A percentile compares a stretch with the other conserved stretches of the same genome.
Evolutionary conservation across 371 early-diverging fungal species (phyloP).

Genomic region (Funneliformis caledonium): DNA sequence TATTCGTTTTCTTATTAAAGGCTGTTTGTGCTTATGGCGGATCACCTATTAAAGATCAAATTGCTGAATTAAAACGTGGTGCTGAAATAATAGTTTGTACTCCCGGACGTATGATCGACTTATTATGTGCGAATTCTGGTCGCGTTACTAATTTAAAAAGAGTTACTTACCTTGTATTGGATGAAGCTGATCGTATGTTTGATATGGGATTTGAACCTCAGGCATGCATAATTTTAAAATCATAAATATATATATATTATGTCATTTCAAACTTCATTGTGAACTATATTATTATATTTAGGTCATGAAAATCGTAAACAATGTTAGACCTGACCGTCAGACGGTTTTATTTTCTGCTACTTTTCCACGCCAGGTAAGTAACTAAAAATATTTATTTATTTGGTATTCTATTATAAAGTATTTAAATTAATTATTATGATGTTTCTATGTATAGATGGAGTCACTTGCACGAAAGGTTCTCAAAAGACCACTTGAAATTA

Average conservation of each 20-base stretch:
- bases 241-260: not conserved
- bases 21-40: slow-evolving; percentile 99
- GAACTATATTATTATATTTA: slow-evolving; percentile 32
- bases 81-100: slow-evolving; percentile 99
- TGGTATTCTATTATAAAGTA: not conserved
- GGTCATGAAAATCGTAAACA: slow-evolving; percentile 95
- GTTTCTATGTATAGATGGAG: slow-evolving; percentile 72
- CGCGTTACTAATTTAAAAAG: slow-evolving; percentile 93
- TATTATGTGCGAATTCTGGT: slow-evolving; percentile 95
- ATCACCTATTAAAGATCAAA: slow-evolving; percentile 96
- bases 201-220: slow-evolving; percentile 99
- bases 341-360: slow-evolving; percentile 97
- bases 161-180: slow-evolving; percentile 97
- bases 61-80: slow-evolving; percentile 96
- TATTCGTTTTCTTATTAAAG: slow-evolving; percentile 44
- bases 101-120: slow-evolving; percentile 99
- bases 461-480: slow-evolving; percentile 94
- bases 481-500: slow-evolving; percentile 89
- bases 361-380: slow-evolving; percentile 83
- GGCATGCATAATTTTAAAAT: slow-evolving; percentile 46
- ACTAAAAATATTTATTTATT: not conserved
- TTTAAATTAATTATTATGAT: not conserved
- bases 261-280: not conserved
- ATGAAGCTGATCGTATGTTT: slow-evolving; percentile 98
- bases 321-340: slow-evolving; percentile 93